These are phyloP conservation scores for Rosa hybrid DNA, from an alignment of 331 rosid genomes.

Conservation along the genomic window DNA sequence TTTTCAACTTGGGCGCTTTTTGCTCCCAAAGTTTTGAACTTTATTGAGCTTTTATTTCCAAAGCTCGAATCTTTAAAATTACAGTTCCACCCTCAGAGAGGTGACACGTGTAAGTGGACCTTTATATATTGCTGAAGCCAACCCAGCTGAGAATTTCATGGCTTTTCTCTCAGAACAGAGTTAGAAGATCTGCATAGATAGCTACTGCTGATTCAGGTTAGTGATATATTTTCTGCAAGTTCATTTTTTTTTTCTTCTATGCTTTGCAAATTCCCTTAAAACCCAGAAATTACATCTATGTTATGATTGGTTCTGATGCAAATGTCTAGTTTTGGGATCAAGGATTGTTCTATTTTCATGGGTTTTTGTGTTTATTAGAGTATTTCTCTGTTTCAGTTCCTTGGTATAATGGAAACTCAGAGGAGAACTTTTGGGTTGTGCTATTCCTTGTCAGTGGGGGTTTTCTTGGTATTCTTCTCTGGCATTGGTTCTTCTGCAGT, in stretches of 20 bases:
- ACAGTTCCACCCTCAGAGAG: not conserved
- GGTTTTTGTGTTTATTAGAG: not conserved
- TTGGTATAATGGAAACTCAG: slow-evolving; percentile 10
- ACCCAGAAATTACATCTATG: not conserved
- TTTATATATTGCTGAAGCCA: not conserved
- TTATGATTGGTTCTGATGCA: not conserved
- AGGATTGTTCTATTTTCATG: not conserved
- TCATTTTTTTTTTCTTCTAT: not conserved
- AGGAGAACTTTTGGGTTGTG: slow-evolving; percentile 4
- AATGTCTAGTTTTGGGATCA: not conserved
- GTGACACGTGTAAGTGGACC: not conserved
- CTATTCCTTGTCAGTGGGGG: slow-evolving; percentile 29
- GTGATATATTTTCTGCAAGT: not conserved
- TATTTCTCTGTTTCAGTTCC: slow-evolving; percentile 29
- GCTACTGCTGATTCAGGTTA: not conserved
- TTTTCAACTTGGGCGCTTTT: not conserved
- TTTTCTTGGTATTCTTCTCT: slow-evolving; percentile 28
- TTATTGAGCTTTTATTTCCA: not conserved
- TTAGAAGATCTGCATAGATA: not conserved
- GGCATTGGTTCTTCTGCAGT: slow-evolving; percentile 27
- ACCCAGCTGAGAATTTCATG: not conserved
- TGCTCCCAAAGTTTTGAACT: not conserved
- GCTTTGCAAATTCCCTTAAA: not conserved
- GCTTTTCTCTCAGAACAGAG: not conserved
- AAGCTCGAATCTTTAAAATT: not conserved